A percentile compares a stretch with the other conserved stretches of the same genome.
Conservation (phyloP, 768 basidiomycete genomes). For the Rhizopogon roseolus region DNA sequence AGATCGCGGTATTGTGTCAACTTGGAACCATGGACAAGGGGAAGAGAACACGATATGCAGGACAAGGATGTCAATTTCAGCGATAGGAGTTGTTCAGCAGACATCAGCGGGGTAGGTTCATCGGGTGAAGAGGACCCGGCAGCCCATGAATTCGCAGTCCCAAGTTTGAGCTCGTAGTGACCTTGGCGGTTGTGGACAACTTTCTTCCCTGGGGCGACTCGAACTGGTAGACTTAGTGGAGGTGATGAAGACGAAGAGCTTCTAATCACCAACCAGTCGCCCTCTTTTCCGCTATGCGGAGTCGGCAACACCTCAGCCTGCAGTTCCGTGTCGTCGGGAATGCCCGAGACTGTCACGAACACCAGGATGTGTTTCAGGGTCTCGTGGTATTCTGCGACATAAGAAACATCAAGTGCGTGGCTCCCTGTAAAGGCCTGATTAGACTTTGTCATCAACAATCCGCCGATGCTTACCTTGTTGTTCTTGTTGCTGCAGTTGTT, state of each 20-base stretch:
- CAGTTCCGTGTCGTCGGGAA: slow-evolving; percentile 44
- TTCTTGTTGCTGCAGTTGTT: neutral
- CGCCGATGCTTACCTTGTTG: neutral
- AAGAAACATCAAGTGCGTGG: slow-evolving; percentile 37
- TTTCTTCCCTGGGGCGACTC: slow-evolving; percentile 55
- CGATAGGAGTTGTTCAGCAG: slow-evolving; percentile 58
- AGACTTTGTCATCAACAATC: neutral
- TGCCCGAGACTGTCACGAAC: slow-evolving; percentile 57
- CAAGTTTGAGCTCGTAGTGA: slow-evolving; percentile 73
- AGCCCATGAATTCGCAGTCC: slow-evolving; percentile 22
- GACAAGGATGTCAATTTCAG: slow-evolving; percentile 61
- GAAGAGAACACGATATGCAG: slow-evolving; percentile 77
- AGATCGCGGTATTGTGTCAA: slow-evolving; percentile 69
- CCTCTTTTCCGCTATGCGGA: slow-evolving; percentile 31
- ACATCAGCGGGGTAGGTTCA: slow-evolving; percentile 50
- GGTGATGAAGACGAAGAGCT: slow-evolving; percentile 54
- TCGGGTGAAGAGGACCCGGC: slow-evolving; percentile 8
- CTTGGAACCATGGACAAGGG: slow-evolving; percentile 50
- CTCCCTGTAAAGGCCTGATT: neutral
- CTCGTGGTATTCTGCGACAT: slow-evolving; percentile 79
- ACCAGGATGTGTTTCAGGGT: slow-evolving; percentile 76
- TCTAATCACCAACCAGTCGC: slow-evolving; percentile 59
- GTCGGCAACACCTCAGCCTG: slow-evolving; percentile 64
- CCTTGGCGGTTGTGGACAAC: slow-evolving; percentile 49
- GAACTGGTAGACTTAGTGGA: slow-evolving; percentile 52